Percentiles rank a stretch among this genome's conserved stretches.
Conservation (phyloP, 768 basidiomycete species). For the Boletales sp. region DNA sequence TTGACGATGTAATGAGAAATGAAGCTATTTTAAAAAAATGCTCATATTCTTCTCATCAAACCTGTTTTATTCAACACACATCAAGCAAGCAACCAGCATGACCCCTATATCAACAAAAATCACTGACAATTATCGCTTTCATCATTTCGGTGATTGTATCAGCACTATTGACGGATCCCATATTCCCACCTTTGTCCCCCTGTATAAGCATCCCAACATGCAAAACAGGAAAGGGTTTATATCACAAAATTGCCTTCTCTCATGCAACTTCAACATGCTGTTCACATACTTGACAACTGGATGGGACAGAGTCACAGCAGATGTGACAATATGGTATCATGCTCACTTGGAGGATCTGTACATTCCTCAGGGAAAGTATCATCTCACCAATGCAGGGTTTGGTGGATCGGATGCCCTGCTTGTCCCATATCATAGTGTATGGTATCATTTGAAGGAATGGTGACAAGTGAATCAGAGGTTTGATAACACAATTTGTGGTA, state of each 20-base stretch:
- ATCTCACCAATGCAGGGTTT: conserved; percentile 9
- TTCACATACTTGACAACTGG: conserved; percentile 13
- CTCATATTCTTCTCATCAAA: conserved; percentile 1
- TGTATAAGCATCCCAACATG: conserved; percentile 5
- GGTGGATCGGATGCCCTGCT: conserved; percentile 23
- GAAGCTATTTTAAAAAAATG: conserved; percentile 10
- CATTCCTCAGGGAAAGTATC: neutral
- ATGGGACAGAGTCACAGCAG: conserved; percentile 15
- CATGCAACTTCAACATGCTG: conserved; percentile 13
- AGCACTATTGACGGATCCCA: neutral
- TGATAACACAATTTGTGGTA: too few species aligned
- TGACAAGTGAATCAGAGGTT: neutral
- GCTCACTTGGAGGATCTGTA: conserved; percentile 3
- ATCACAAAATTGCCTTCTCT: conserved; percentile 18
- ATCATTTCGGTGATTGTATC: conserved; percentile 2
- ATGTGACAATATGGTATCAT: conserved; percentile 10
- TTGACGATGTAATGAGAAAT: neutral
- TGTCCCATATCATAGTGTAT: conserved; percentile 35
- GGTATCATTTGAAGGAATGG: conserved; percentile 40
- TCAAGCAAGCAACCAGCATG: neutral
- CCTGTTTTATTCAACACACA: conserved; percentile 1
- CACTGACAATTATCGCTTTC: neutral
- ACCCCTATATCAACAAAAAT: neutral
- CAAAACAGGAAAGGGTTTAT: conserved; percentile 11
- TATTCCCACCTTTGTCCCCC: neutral